Conservation (phyloP, 1,284 basidiomycete genomes). For the Puccinia novopanici region DNA sequence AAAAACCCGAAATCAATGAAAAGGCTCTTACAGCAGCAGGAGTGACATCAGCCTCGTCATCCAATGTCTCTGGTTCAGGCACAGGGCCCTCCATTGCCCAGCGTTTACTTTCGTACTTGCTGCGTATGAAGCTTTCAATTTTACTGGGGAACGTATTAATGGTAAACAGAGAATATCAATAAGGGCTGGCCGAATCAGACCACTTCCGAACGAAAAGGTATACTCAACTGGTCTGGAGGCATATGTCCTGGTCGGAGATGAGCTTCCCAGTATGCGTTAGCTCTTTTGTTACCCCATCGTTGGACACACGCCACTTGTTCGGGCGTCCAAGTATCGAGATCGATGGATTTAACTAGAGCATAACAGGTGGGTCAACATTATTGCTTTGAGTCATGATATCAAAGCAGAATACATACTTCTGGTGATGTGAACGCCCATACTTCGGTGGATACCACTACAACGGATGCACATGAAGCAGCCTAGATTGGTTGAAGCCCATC, state of each 20-base stretch:
- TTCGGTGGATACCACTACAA: constrained; percentile 96
- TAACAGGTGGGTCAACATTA: constrained; percentile 31
- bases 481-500: constrained; percentile 99
- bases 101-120: constrained; percentile 88
- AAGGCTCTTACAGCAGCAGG: constrained; percentile 22
- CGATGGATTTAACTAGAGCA: constrained; percentile 85
- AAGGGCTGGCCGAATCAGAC: neutral
- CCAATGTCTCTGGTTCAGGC: constrained; percentile 82
- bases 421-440: constrained; percentile 97
- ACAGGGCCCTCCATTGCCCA: constrained; percentile 89
- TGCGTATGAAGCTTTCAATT: constrained; percentile 96
- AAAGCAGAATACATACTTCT: constrained; percentile 62
- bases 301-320: constrained; percentile 94
- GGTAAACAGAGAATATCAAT: neutral
- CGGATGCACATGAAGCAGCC: constrained; percentile 80
- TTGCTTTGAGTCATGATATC: neutral
- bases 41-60: constrained; percentile 61
- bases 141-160: constrained; percentile 66
- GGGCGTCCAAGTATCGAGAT: constrained; percentile 95
- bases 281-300: constrained; percentile 90
- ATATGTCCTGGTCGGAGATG: constrained; percentile 89
- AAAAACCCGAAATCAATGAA: neutral
- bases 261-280: constrained; percentile 96
- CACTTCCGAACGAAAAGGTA: constrained; percentile 52
- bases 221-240: constrained; percentile 85